Percentiles rank a stretch among this genome's conserved stretches.
Conservation (phyloP, 2,329 filamentous ascomycete species). For the Coniochaeta sp. region DNA sequence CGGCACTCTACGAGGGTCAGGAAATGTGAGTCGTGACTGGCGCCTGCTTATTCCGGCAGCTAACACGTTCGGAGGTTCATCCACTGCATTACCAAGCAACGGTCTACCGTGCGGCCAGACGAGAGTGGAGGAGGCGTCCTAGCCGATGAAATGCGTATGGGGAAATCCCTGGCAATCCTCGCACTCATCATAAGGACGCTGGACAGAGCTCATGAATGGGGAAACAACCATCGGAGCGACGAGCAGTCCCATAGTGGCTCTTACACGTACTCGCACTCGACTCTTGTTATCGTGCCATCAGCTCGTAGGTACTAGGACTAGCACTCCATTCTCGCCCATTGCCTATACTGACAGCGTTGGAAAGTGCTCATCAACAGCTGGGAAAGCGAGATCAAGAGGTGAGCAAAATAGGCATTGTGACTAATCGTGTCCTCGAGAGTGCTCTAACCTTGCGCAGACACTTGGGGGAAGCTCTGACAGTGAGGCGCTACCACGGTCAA, state of each 20-base stretch:
- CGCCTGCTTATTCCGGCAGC: too few species aligned
- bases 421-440: not conserved
- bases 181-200: constrained; percentile 38
- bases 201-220: constrained; percentile 27
- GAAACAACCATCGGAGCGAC: constrained; percentile 11
- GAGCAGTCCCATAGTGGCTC: constrained; percentile 6
- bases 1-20: constrained; percentile 10
- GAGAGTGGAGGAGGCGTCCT: constrained; percentile 40
- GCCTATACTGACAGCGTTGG: not conserved
- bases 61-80: constrained; percentile 20
- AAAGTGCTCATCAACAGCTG: constrained; percentile 33
- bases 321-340: too few species aligned
- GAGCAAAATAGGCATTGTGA: constrained; percentile 5
- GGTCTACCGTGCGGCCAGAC: constrained; percentile 18
- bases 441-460: constrained; percentile 20
- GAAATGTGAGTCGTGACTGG: constrained; percentile 19
- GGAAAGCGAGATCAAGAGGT: constrained; percentile 31
- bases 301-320: constrained; percentile 22
- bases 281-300: constrained; percentile 37
- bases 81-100: constrained; percentile 31
- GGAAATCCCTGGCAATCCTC: constrained; percentile 48
- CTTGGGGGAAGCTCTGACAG: constrained; percentile 18
- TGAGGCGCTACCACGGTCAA: constrained; percentile 29
- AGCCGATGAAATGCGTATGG: constrained; percentile 56
- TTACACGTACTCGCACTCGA: constrained; percentile 25